Evolutionary conservation across 1,284 basidiomycete genomes (phyloP).

Genomic region (Cryptococcus sp.): DNA sequence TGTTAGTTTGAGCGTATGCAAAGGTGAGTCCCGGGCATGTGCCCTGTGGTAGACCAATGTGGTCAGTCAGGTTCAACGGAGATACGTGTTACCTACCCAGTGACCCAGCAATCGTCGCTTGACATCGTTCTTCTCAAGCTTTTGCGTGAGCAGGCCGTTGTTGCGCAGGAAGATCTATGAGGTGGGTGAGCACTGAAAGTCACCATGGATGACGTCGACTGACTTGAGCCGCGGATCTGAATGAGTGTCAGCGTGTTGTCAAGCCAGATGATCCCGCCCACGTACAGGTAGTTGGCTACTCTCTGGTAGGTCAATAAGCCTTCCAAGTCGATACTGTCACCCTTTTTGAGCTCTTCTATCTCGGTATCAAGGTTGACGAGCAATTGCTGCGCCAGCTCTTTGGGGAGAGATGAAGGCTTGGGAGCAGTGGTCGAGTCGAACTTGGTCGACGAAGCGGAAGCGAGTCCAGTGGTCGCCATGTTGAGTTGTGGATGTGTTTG

Average conservation of each 20-base stretch:
- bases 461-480: constrained; percentile 45
- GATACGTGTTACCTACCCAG: constrained; percentile 26
- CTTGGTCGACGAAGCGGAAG: constrained; percentile 33
- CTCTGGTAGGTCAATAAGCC: constrained; percentile 54
- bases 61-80: background rate
- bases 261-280: background rate
- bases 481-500: background rate
- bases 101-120: constrained; percentile 70
- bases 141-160: constrained; percentile 67
- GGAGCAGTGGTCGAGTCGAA: constrained; percentile 49
- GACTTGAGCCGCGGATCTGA: constrained; percentile 22
- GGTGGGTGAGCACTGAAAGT: constrained; percentile 24
- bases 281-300: constrained; percentile 50
- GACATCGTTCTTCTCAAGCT: constrained; percentile 64
- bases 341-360: constrained; percentile 29
- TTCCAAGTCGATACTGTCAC: constrained; percentile 46
- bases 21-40: constrained; percentile 67
- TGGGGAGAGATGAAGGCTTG: constrained; percentile 48
- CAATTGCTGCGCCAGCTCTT: constrained; percentile 44
- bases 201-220: background rate
- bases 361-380: constrained; percentile 51
- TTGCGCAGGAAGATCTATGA: constrained; percentile 71
- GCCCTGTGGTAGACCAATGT: constrained; percentile 16
- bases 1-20: constrained; percentile 77
- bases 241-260: background rate